These are phyloP conservation scores for Eucalyptus pumila DNA, from an alignment of 345 rosid species.

Conservation along the genomic window DNA sequence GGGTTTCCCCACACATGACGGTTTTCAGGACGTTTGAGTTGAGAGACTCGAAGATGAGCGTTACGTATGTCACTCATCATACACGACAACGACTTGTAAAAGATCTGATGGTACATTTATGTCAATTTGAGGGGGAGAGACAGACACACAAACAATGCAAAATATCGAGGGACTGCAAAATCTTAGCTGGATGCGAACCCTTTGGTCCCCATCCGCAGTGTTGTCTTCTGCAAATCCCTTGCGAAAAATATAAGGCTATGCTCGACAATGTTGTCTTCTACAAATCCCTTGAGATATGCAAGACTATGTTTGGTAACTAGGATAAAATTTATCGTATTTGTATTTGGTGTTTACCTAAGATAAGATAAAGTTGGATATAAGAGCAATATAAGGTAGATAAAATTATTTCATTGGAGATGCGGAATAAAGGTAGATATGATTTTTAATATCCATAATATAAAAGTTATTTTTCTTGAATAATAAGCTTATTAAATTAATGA, in stretches of 20 bases:
- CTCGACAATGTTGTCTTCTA: not conserved
- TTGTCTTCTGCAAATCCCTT: not conserved
- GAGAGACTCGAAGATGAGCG: not conserved
- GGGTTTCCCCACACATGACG: not conserved
- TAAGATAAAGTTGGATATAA: too few relatives aligned
- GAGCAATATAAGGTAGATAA: fast-evolving
- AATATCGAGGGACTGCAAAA: not conserved
- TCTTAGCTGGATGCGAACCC: not conserved
- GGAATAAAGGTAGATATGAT: too few relatives aligned
- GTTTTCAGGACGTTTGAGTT: not conserved
- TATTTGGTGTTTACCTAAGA: too few relatives aligned
- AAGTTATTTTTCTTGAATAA: too few relatives aligned
- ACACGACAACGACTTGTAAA: not conserved
- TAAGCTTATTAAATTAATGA: too few relatives aligned
- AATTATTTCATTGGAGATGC: fast-evolving
- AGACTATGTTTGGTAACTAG: fast-evolving
- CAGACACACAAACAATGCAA: not conserved
- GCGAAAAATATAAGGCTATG: fast-evolving
- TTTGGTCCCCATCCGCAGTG: not conserved
- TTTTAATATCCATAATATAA: too few relatives aligned
- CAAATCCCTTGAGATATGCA: not conserved
- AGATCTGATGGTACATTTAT: not conserved
- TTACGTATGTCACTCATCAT: not conserved
- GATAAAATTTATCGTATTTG: fast-evolving
- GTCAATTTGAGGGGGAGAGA: not conserved